Evolutionary conservation across 2,329 filamentous ascomycete genomes (phyloP).

Genomic region (Chrysoporthe deuterocubensis): DNA sequence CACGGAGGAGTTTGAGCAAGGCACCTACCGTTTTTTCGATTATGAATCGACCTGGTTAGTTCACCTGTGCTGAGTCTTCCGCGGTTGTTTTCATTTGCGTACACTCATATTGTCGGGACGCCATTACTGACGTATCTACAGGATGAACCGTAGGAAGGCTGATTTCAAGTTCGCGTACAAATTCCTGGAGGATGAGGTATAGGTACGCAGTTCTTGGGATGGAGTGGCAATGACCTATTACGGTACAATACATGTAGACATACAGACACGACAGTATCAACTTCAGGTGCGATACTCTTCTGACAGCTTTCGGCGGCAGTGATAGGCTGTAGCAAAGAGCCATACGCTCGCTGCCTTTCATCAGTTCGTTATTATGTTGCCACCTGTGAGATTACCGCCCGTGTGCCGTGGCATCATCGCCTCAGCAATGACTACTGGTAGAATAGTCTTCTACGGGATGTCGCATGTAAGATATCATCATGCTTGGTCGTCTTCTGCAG

Average conservation of each 20-base stretch:
- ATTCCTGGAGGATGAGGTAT: constrained; percentile 93
- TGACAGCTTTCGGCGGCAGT: neutral
- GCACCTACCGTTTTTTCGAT: constrained; percentile 98
- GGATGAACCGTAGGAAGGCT: constrained; percentile 98
- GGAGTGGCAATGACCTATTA: neutral
- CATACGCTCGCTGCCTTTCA: neutral
- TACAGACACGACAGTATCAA: neutral
- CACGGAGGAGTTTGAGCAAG: constrained; percentile 98
- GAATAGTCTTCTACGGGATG: neutral
- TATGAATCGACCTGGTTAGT: constrained; percentile 97
- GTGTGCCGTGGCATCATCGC: neutral
- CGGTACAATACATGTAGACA: constrained; percentile 1
- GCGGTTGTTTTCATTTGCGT: constrained; percentile 18
- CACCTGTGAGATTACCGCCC: neutral
- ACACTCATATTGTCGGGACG: neutral
- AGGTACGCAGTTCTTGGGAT: constrained; percentile 32
- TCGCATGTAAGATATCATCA: neutral
- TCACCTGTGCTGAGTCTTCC: constrained; percentile 28
- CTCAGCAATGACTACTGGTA: neutral
- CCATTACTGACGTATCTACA: constrained; percentile 42
- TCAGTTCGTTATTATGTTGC: neutral
- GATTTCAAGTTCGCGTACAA: constrained; percentile 99
- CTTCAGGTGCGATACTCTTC: neutral
- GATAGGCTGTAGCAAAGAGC: neutral
- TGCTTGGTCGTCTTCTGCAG: neutral